Evolutionary conservation across 805 yeast genomes (phyloP), one percentile per base, ranked within the genome.

Genomic region (Candida railenensis): DNA sequence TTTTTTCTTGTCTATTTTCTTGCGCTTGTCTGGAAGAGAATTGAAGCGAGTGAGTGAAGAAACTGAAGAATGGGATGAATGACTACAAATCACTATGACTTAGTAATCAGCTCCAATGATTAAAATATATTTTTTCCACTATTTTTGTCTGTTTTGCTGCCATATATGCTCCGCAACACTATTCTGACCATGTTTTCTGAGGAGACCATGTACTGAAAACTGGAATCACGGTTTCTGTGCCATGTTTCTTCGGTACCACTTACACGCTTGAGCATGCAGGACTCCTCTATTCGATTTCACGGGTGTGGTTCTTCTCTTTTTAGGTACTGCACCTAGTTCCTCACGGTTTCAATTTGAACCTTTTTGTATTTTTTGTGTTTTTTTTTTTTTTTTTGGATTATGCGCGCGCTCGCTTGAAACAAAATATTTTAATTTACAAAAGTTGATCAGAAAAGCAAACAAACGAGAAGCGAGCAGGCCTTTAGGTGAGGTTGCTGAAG

Each of bases 321-420:
- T 5, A 25, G 30, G 30, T 25, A 25, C 30, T 25, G 30, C 30
- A 25, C 11, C 30, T 25, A 11, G 30, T 11, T 7, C 30, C 11
- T 11, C 30, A 25, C 37, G 19, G 37, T 34, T 7, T n/a, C 37
- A 15, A 15, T 34, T n/a, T n/a, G 5, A 7, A 7, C 22, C 8
- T 20, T 19, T 36, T 9, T 36, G 4, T 18, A 14, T 36, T 5
- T 36, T 36, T 36, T 36, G 4, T 36, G 7, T 15, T 16, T n/a
- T 36, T 36, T 16, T 36, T 36, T 36, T 16, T n/a, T 34, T 36
- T n/a, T 18, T 18, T 16, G 12, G 7, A 4, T 16, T 18, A 36
- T 36, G 39, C 39, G 21, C 21, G 39, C 16, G 21, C 21, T 36
- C 22, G 39, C 19, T 36, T 36, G 21, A 36, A 16, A 36, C 39